Percentiles rank a stretch among this genome's conserved stretches.
Conservation (phyloP, 1,284 basidiomycete genomes). For the Cutaneotrichosporon dermatis region DNA sequence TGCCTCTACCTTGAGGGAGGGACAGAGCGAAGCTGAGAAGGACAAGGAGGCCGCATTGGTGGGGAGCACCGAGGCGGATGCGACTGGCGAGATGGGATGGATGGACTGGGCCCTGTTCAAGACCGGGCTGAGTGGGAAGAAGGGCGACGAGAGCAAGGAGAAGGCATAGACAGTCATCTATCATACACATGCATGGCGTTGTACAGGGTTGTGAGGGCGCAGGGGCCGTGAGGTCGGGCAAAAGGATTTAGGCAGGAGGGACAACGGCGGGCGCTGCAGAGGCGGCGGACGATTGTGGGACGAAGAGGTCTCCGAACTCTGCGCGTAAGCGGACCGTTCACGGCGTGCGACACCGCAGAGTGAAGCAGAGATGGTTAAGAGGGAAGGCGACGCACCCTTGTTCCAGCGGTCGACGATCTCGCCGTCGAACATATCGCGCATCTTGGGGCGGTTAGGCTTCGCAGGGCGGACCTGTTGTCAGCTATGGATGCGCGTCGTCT, state of each 20-base stretch:
- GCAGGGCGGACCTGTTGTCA: slow-evolving; percentile 1
- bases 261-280: background rate
- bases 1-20: no score
- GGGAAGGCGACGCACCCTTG: slow-evolving; percentile 22
- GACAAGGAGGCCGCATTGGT: slow-evolving; percentile 16
- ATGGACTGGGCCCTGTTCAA: background rate
- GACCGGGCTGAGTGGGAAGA: background rate
- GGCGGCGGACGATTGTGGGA: background rate
- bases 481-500: no score
- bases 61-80: slow-evolving; percentile 1
- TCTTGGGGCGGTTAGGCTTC: slow-evolving; percentile 4
- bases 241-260: background rate
- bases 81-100: background rate
- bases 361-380: no score
- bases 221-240: no score
- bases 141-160: background rate
- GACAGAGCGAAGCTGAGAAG: background rate
- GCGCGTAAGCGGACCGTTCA: slow-evolving; percentile 5
- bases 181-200: slow-evolving; percentile 9
- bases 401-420: slow-evolving; percentile 43
- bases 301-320: slow-evolving; percentile 41
- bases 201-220: background rate
- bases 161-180: background rate
- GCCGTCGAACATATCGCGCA: slow-evolving; percentile 28
- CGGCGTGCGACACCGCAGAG: no score